A percentile compares a stretch with the other conserved stretches of the same genome.
Evolutionary conservation across 805 yeast genomes (phyloP).

Genomic region (Sungouiozyma ichnusensis): DNA sequence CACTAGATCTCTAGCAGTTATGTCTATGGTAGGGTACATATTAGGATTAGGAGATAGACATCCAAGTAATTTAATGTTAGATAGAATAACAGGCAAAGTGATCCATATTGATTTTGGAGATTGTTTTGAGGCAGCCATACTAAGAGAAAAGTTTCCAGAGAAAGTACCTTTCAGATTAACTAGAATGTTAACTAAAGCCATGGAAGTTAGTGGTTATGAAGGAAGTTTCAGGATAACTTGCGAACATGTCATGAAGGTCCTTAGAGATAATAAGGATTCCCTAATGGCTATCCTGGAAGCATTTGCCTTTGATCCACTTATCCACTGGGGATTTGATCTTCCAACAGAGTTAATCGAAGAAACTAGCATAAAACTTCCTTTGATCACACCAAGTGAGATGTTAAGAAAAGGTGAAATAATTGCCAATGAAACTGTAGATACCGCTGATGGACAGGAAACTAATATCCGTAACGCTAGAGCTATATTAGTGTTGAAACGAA

Average conservation of each 20-base stretch:
- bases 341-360: constrained; percentile 73
- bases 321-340: constrained; percentile 95
- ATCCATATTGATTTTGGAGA: constrained; percentile 97
- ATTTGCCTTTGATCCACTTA: constrained; percentile 94
- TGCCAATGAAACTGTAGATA: constrained; percentile 60
- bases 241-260: constrained; percentile 90
- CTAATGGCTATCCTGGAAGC: constrained; percentile 96
- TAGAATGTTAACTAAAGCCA: constrained; percentile 91
- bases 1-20: constrained; percentile 88
- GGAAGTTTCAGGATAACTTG: constrained; percentile 94
- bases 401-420: constrained; percentile 63
- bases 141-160: constrained; percentile 93
- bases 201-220: constrained; percentile 98
- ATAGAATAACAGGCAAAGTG: constrained; percentile 86
- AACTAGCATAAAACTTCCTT: constrained; percentile 60
- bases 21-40: constrained; percentile 98
- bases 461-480: constrained; percentile 84
- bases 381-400: constrained; percentile 57
- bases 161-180: constrained; percentile 95
- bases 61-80: constrained; percentile 93
- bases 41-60: constrained; percentile 94
- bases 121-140: constrained; percentile 94
- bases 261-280: constrained; percentile 88
- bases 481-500: constrained; percentile 75
- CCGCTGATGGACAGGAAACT: constrained; percentile 56